Evolutionary conservation across 2,329 filamentous ascomycete species (phyloP), one percentile per base, ranked within the genome.

Genomic region (Aquanectria penicillioides): DNA sequence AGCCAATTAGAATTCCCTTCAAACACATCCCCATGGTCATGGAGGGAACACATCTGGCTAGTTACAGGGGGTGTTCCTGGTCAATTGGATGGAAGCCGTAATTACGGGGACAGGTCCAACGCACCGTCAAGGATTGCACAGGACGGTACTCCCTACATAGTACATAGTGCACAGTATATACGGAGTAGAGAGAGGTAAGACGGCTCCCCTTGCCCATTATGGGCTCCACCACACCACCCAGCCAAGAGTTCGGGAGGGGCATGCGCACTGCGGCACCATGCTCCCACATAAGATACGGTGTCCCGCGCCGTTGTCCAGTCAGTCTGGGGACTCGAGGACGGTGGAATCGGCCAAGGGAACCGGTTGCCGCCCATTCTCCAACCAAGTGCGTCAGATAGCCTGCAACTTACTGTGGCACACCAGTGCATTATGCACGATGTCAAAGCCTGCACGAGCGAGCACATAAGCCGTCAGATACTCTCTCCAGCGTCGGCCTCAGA

Each of bases 1-100:
- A 55, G 37, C 66, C 66, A 68, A 67, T 67, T 62, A 67, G 41
- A 44, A 31, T 18, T 38, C 15, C 46, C 40, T 48, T 50, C 38
- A 46, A n/a, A n/a, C n/a, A n/a, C n/a, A n/a, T n/a, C n/a, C n/a
- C n/a, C n/a, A n/a, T n/a, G n/a, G n/a, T n/a, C n/a, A n/a, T n/a
- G n/a, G 61, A 53, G 59, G 25, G 28, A 50, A 25, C 36, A 22
- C 17, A 22, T 47, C 49, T 33, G 22, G 34, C 49, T 48, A 9
- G 37, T 29, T 28, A 13, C 48, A 57, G 59, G 62, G 47, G 26
- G 40, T 51, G 29, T n/a, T 36, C 34, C 8, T 18, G 41, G 23
- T 5, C 29, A 37, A 64, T 49, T 40, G 53, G 40, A 38, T 28
- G 34, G 18, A 26, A 22, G 49, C n/a, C n/a, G n/a, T 53, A 40